Base-by-base conservation (phyloP, 1,139 yeast species). In the Blastobotrys elegans region DNA sequence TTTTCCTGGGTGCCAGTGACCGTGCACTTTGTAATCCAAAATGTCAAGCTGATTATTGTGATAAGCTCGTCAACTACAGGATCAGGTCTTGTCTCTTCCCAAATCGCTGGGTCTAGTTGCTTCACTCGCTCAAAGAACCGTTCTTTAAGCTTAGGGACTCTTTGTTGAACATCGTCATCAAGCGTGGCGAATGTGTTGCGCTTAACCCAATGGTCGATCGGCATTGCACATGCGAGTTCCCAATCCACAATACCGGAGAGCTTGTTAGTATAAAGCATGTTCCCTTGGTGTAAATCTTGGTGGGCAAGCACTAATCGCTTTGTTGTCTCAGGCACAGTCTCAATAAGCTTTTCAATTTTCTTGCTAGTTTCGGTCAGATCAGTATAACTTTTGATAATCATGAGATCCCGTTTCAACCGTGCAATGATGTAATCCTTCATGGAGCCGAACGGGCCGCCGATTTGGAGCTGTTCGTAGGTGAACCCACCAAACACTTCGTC, bases 201-300 rank as follows among this genome's bases (percentile, higher is more conserved):
- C 14, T 42, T 32, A 36, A 45, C 48, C 48, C 48, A 45, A 8
- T 40, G 41, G 29, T 45, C 48, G 6, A 45, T 35, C 6, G 48
- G 34, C 18, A 37, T 36, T 13, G 40, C 36, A 2, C 48, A 36
- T 3, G 48, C 22, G 21, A 49, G 31, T 14, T 49, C 52, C 52
- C 52, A 49, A 37, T 49, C 52, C 17, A 49, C 20, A 2, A 49
- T 40, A 8, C 43, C 52, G 6, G 43, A 27, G 11, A 49, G 34
- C 17, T 29, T 33, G 8, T 33, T 26, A 16, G 40, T 40, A 30
- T 44, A 49, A 11, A 49, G 34, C 38, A 49, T 33, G 31, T 49
- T 49, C 3, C 49, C 52, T 22, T 39, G 41, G 24, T 49, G 52
- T 16, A 49, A 32, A 38, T 49, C 52, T 27, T 46, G 40, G 31